phyloP scores from a whole-genome alignment of 2,329 filamentous ascomycete genomes.

The Cryphonectria radicalis region DNA sequence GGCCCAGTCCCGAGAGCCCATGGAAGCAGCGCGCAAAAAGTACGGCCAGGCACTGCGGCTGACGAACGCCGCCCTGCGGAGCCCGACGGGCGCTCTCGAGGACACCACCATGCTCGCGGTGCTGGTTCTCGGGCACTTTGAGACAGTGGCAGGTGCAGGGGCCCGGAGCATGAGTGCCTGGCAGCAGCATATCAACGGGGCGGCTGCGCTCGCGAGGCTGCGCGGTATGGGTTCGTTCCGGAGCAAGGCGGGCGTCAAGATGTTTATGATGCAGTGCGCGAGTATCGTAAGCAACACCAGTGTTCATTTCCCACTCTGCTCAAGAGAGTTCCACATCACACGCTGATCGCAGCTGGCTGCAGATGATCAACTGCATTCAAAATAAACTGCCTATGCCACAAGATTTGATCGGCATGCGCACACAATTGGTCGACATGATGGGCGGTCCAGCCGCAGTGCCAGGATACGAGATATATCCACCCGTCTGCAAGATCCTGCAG shows the following conservation, averaged over 20 bases:
- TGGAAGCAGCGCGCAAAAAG: constrained; percentile 53
- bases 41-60: constrained; percentile 57
- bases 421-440: constrained; percentile 44
- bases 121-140: constrained; percentile 58
- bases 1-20: constrained; percentile 45
- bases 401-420: constrained; percentile 51
- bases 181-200: constrained; percentile 58
- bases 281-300: constrained; percentile 39
- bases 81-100: constrained; percentile 48
- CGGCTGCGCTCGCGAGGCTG: constrained; percentile 53
- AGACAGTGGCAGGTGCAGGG: constrained; percentile 53
- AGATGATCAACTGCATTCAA: constrained; percentile 56
- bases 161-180: constrained; percentile 54
- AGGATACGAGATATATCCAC: constrained; percentile 47
- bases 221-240: constrained; percentile 53
- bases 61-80: constrained; percentile 53
- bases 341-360: neutral
- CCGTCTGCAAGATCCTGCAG: constrained; percentile 51
- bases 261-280: constrained; percentile 60
- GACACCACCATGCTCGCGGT: constrained; percentile 58
- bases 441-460: constrained; percentile 42
- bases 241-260: constrained; percentile 50
- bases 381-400: constrained; percentile 52
- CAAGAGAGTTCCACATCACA: neutral
- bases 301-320: neutral